Base-by-base conservation (phyloP, 495 filamentous ascomycete genomes). In the Penicillium mononematosum region DNA sequence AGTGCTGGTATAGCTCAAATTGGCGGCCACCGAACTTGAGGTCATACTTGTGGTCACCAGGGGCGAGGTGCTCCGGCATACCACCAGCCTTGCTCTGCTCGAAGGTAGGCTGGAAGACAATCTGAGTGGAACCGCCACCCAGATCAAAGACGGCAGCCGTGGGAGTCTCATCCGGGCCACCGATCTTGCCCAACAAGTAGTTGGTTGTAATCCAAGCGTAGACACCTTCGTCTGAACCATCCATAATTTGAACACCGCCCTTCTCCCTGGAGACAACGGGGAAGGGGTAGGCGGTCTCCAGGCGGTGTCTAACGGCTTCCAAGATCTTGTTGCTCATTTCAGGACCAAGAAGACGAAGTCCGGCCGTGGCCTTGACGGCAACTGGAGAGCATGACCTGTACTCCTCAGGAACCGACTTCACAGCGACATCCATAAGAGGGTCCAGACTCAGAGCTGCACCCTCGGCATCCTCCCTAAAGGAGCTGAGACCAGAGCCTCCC, bases 181-280 rank as follows among this genome's bases (percentile, higher is more conserved):
- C 95, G 66, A 98, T 98, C 78, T 97, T 98, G 51, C 92, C 93
- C 19, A 98, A 85, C 41, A 98, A 86, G 75, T 98, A 98, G 76
- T 98, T 98, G 56, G 90, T 92, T 3, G 94, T 98, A 71, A 98
- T 96, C 94, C 94, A 98, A 51, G 94, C 95, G 64, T 96, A 98
- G n/a, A 98, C 94, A 70, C 95, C 87, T 73, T 98, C 94, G 60
- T 96, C 87, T 16, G 86, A 88, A 62, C 94, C 94, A 64, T 95
- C 91, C 93, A 98, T 98, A 59, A 98, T 92, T 59, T 89, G 82
- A 14, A 98, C 89, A 53, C 94, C 94, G 56, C 88, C 85, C 62
- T 90, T 87, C 66, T 88, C 88, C 56, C 84, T 79, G 5, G 90
- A 86, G 50, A 98, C 88, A 19, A 98, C 88, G 3, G 94, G 89